Conservation (phyloP, 1,284 basidiomycete genomes). For the Afroboletus lepidellus region DNA sequence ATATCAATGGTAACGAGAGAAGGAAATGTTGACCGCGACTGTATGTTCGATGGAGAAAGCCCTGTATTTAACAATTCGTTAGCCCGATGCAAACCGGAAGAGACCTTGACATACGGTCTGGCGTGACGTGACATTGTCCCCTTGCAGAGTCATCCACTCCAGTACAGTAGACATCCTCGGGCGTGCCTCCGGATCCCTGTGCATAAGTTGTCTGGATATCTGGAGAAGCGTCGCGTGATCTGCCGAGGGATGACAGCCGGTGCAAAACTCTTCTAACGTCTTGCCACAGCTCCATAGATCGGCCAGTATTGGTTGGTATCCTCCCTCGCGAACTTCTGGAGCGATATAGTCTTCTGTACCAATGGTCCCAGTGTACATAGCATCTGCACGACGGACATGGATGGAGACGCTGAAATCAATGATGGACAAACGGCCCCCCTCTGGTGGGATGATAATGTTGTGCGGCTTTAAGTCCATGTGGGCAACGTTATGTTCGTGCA, state of each 20-base stretch:
- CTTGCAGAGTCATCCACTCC: not conserved
- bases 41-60: no score
- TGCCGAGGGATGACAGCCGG: not conserved
- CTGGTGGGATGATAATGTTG: not conserved
- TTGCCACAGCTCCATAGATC: conserved; percentile 9
- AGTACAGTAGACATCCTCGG: not conserved
- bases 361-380: not conserved
- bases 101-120: no score
- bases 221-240: not conserved
- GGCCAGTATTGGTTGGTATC: conserved; percentile 5
- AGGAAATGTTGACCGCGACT: no score
- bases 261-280: conserved; percentile 2
- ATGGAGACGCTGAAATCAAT: conserved; percentile 1
- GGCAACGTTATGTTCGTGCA: conserved; percentile 7
- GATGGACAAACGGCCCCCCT: not conserved
- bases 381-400: not conserved
- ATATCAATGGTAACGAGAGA: no score
- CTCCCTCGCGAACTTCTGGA: conserved; percentile 2
- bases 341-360: conserved; percentile 7
- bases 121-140: no score
- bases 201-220: not conserved
- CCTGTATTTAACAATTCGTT: no score
- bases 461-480: conserved; percentile 8
- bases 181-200: not conserved
- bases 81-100: no score